Evolutionary conservation across 1,284 basidiomycete genomes (phyloP).

Genomic region (Sporisorium iseilematis-ciliati): DNA sequence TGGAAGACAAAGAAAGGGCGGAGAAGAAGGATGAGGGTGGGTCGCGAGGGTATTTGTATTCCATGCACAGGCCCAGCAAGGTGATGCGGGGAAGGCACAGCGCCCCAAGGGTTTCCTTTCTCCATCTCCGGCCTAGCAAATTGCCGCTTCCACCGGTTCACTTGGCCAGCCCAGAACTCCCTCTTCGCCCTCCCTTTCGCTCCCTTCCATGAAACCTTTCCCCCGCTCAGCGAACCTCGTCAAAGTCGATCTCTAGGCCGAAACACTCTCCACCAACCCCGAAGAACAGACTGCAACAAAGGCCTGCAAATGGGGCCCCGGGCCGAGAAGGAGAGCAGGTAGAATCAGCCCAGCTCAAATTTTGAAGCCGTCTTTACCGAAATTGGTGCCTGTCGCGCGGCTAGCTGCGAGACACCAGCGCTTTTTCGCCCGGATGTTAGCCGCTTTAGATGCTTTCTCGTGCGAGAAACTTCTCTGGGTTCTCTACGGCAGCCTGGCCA

Average conservation of each 20-base stretch:
- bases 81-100: conserved; percentile 28
- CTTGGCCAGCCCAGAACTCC: neutral
- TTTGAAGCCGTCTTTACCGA: conserved; percentile 34
- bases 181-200: neutral
- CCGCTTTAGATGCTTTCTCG: neutral
- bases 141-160: conserved; percentile 35
- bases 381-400: conserved; percentile 19
- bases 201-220: too few species aligned
- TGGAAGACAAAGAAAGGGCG: neutral
- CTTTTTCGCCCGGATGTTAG: conserved; percentile 21
- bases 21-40: neutral
- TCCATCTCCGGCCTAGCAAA: conserved; percentile 12
- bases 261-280: too few species aligned
- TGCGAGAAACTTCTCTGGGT: conserved; percentile 5
- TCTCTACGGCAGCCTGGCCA: too few species aligned
- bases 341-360: neutral
- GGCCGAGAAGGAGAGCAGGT: neutral
- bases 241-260: neutral
- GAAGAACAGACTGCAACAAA: too few species aligned
- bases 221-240: too few species aligned
- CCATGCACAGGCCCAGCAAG: neutral
- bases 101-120: neutral
- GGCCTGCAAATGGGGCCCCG: conserved; percentile 7
- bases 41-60: conserved; percentile 16
- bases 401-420: neutral